Base-by-base conservation (phyloP, 306 rosid species). In the Carpinus viminea region DNA sequence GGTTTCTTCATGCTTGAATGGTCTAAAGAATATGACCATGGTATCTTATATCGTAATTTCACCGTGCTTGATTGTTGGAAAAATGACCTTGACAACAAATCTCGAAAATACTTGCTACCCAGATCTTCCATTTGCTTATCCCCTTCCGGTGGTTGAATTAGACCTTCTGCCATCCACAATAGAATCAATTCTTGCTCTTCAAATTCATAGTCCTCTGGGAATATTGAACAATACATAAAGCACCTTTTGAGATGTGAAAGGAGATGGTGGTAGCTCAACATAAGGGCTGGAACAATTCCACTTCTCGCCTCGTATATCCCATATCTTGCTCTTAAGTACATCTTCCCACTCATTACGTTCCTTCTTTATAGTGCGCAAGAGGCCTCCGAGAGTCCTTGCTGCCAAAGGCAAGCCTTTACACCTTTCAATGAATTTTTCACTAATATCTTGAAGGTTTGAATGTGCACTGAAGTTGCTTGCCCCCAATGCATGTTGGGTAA, bases 321-420 rank as follows among this genome's bases (percentile, higher is more conserved):
- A 76, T 8, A 84, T 26, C 3, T 73, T 68, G 46, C 26, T 68
- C 13, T 80, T 62, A 4, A 76, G 20, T 68, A 84, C 24, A 17
- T 5, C 41, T 17, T 68, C 36, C 79, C 80, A 84, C n/a, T 80
- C 51, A 9, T 0, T 52, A 5, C n/a, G 26, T 46, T 59, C 65
- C 34, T 2, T 2, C 34, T 28, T 41, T 17, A 51, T 73, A 0
- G 50, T 5, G 2, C 70, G 74, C 45, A 84, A 53, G 51, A 84
- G 70, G 7, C 82, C 74, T 18, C 82, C 83, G 28, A 74, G 57
- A 0, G 75, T 45, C 50, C 74, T 69, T 12, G 78, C 80, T 2
- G 82, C 85, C 57, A 85, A 28, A 1, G 88, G 88, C 53, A 84
- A 45, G 2, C 88, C 88, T 59, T 60, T 60, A n/a, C 85, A 80